phyloP scores from a whole-genome alignment of 2,329 filamentous ascomycete genomes.

The Cadophora luteo-olivacea region DNA sequence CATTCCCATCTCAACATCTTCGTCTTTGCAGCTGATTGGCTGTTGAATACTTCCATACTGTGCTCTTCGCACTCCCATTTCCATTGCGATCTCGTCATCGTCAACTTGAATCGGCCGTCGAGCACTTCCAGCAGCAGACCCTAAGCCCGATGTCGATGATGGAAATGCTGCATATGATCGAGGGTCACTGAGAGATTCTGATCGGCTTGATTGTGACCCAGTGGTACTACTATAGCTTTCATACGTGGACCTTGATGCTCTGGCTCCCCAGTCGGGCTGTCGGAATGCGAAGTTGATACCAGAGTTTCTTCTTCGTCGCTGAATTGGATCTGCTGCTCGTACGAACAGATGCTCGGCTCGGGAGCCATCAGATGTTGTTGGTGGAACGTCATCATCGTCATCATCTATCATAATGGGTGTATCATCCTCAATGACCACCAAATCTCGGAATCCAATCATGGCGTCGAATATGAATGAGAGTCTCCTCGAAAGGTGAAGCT shows the following conservation, averaged over 20 bases:
- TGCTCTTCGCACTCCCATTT: not conserved
- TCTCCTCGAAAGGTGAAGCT: not conserved
- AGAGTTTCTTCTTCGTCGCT: not conserved
- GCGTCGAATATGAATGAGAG: not conserved
- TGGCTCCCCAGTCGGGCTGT: constrained; percentile 6
- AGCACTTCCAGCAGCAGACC: constrained; percentile 5
- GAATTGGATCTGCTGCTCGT: not conserved
- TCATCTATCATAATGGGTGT: constrained; percentile 16
- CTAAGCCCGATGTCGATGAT: not conserved
- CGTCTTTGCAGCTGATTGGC: not conserved
- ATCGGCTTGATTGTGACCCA: not conserved
- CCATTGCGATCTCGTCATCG: not conserved
- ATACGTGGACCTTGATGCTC: not conserved
- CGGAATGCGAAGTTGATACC: constrained; percentile 14
- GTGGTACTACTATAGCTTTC: not conserved
- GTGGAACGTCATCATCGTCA: not conserved
- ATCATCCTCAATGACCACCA: constrained; percentile 25
- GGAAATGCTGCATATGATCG: not conserved
- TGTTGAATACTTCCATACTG: not conserved
- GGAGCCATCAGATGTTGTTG: not conserved
- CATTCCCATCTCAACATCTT: not conserved
- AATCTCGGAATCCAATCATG: constrained; percentile 11
- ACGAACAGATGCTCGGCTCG: not conserved
- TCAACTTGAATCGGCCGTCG: constrained; percentile 12
- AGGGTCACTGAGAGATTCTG: constrained; percentile 1